These are phyloP conservation scores for Rugonectria rugulosa DNA, from an alignment of 2,329 filamentous ascomycete genomes.

Conservation along the genomic window DNA sequence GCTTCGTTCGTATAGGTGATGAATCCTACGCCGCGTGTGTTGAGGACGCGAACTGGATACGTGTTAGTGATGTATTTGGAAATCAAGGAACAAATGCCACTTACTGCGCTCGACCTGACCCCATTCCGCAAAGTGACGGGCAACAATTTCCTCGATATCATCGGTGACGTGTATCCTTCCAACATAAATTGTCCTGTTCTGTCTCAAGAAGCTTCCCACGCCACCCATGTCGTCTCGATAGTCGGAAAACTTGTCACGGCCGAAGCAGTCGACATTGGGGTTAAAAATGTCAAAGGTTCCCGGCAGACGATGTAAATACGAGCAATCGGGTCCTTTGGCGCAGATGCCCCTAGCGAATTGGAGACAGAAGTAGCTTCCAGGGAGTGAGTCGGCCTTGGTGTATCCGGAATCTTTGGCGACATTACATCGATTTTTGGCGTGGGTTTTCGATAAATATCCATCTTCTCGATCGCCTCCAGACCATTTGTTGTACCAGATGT, in stretches of 20 bases:
- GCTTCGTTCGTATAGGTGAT: constrained; percentile 93
- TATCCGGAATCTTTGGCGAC: constrained; percentile 81
- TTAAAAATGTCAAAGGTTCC: constrained; percentile 89
- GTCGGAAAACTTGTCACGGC: constrained; percentile 85
- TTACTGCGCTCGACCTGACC: constrained; percentile 82
- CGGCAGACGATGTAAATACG: constrained; percentile 90
- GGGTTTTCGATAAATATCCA: constrained; percentile 83
- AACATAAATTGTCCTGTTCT: constrained; percentile 93
- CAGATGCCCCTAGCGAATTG: constrained; percentile 86
- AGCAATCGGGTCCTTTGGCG: constrained; percentile 89
- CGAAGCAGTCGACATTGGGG: constrained; percentile 92
- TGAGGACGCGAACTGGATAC: constrained; percentile 74
- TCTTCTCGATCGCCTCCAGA: constrained; percentile 93
- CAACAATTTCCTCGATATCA: constrained; percentile 95
- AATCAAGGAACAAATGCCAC: constrained; percentile 24
- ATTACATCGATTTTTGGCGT: constrained; percentile 87
- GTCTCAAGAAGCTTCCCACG: constrained; percentile 90
- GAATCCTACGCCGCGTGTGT: constrained; percentile 89
- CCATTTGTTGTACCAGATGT: constrained; percentile 99
- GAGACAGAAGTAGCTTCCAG: constrained; percentile 89
- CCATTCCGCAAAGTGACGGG: constrained; percentile 96
- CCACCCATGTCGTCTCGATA: constrained; percentile 99
- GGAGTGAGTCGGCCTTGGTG: constrained; percentile 77
- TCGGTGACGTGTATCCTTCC: constrained; percentile 95
- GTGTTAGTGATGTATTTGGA: constrained; percentile 18